Base-by-base conservation (phyloP, 1,284 basidiomycete species). In the Cryptococcus wingfieldii region DNA sequence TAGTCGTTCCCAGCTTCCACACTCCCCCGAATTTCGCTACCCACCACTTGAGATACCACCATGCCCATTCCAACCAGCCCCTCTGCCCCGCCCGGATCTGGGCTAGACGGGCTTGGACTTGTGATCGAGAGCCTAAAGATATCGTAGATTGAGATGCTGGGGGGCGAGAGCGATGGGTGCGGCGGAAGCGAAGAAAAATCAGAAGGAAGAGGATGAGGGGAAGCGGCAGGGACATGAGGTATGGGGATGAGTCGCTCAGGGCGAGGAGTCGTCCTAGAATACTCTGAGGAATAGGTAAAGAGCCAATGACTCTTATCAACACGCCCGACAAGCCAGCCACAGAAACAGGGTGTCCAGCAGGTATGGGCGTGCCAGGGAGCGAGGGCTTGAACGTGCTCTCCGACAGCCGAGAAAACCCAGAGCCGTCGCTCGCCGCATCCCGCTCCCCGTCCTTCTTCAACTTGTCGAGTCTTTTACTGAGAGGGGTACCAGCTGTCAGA, bases 1-100 rank as follows among this genome's bases (percentile, higher is more conserved):
- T 73, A 2, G 72, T 74, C 4, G 72, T 75, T 2, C 70, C 74
- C 54, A 75, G 58, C 44, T 63, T 66, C 74, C 71, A 75, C 3
- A 75, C 65, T 12, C 74, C 74, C 5, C 48, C 53, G 27, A 73
- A 55, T 61, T 74, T 74, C 19, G 56, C 53, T 5, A 63, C 38
- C 72, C 72, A 75, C 71, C 71, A 73, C 23, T 58, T 48, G n/a
- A 75, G 10, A 56, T 60, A 71, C 52, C 55, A 68, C 37, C 42
- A 45, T 5, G 70, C 8, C 71, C 69, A 72, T n/a, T 59, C 55
- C 56, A 58, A 51, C 48, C 60, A 58, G 16, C 55, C 51, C 25
- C 62, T 53, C 38, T 53, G 44, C 31, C 53, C 43, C 13, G 51
- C 58, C 23, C 55, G 34, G 14, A 42, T 54, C 39, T 61, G 31